Percentiles rank a stretch among this genome's conserved stretches.
These are phyloP conservation scores for Phytomonas francai DNA, from an alignment of 208 protist genomes.

Conservation along the genomic window DNA sequence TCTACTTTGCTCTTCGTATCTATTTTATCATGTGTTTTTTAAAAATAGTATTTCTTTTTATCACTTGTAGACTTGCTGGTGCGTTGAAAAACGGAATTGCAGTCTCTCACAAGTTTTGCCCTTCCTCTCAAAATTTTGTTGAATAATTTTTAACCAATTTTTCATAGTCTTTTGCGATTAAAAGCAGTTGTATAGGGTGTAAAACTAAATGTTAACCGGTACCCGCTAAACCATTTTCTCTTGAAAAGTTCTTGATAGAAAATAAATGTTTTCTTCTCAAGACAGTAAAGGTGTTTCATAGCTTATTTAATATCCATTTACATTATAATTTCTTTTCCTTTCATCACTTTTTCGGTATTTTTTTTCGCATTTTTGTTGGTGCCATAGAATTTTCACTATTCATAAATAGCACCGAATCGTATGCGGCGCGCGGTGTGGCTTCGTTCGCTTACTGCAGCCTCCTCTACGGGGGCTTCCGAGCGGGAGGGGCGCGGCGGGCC, in stretches of 20 bases:
- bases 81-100: background rate
- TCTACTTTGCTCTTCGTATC: conserved; percentile 8
- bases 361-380: conserved; percentile 2
- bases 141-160: background rate
- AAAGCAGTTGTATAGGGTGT: background rate
- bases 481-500: background rate
- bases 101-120: background rate
- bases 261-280: background rate
- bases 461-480: background rate
- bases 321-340: conserved; percentile 6
- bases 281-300: conserved; percentile 7
- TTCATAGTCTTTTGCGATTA: background rate
- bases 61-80: background rate
- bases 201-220: background rate
- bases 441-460: background rate
- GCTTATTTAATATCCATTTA: conserved; percentile 13
- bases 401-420: background rate
- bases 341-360: conserved; percentile 3
- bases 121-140: conserved; percentile 6
- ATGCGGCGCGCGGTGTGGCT: background rate
- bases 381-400: background rate
- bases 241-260: background rate
- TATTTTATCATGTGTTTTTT: conserved; percentile 10
- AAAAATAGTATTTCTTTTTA: conserved; percentile 12
- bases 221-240: background rate